Base-by-base conservation (phyloP, 2,329 filamentous ascomycete genomes). In the Claviceps sp. region DNA sequence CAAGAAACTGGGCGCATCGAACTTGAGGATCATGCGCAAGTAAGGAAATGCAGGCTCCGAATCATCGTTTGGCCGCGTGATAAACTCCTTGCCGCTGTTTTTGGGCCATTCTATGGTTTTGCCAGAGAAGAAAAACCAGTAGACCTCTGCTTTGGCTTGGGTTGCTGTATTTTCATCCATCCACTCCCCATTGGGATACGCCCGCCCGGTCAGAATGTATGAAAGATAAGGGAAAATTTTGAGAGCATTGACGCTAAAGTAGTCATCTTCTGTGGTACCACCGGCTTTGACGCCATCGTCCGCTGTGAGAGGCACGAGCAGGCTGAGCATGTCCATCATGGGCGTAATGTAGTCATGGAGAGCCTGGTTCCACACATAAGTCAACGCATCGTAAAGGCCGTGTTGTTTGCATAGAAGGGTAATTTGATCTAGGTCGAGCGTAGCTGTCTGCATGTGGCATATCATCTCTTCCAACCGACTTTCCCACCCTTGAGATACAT, bases 211-310 rank as follows among this genome's bases (percentile, higher is more conserved):
- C 50, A 97, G 76, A 4, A 85, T 84, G 63, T 95, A 97, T 0
- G 93, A 94, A 6, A 98, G 75, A 62, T 96, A 98, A 0, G 93
- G 88, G 59, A 96, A 98, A 55, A 96, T 82, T 65, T 97, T 98
- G 65, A 87, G 78, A 2, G 88, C 89, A 60, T 88, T 85, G 26
- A 83, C 77, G 52, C 78, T 76, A 59, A 78, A 78, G 11, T 79
- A 74, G 50, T 84, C 79, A 51, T 79, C 74, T 40, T 81, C 74
- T 55, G 79, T 79, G 53, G 75, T 75, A 41, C 74, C 75, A 8
- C 76, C 65, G 40, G 72, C 65, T 52, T 72, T 72, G 53, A 79
- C 75, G 11, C 76, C 76, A 52, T 75, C 75, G 59, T 76, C 74
- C 59, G 76, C 74, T 67, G 77, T 76, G n/a, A 78, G 66, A 30